Base-by-base conservation (phyloP, 306 rosid genomes). In the Arachis hypogaea region DNA sequence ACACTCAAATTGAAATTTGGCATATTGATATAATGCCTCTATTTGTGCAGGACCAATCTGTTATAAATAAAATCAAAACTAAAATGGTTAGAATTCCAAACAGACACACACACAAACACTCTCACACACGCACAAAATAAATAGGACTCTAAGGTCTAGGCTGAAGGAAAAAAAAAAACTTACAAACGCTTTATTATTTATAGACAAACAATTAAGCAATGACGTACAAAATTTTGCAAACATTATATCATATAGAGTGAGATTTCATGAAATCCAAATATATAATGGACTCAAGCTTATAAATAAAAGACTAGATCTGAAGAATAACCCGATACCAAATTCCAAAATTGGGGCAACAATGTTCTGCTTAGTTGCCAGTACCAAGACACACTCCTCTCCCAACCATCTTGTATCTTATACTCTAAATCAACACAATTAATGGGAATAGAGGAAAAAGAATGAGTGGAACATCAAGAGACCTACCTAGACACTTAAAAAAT, bases 1-100 rank as follows among this genome's bases (percentile, higher is more conserved):
- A 66, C 98, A 92, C 80, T 94, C 97, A 63, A 94, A 94, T 76
- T 94, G 98, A 80, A 94, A 94, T 30, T 94, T 94, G 45, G 99
- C 97, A 84, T 88, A 94, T 66, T 94, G 96, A 83, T 94, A 94
- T n/a, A 94, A 68, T 0, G 97, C 99, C 74, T 94, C 99, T 28
- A 94, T 94, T 63, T 92, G 96, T 9, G 86, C 88, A 11, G 95
- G 82, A 63, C 96, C 99, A 63, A 94, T 94, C 97, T 93, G 92
- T 51, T 64, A 40, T 57, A 72, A 42, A 12, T 68, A 10, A 36
- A 40, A 44, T 11, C 78, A 46, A 7, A 57, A 59, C 16, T 76
- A 10, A 49, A 11, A 10, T 29, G 63, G 65, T 66, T 54, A 82
- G 51, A 78, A 52, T 52, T 51, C 47, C 52, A 45, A 59, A 11